phyloP scores from a whole-genome alignment of 2,329 filamentous ascomycete genomes.

The Aschersonia sp. region DNA sequence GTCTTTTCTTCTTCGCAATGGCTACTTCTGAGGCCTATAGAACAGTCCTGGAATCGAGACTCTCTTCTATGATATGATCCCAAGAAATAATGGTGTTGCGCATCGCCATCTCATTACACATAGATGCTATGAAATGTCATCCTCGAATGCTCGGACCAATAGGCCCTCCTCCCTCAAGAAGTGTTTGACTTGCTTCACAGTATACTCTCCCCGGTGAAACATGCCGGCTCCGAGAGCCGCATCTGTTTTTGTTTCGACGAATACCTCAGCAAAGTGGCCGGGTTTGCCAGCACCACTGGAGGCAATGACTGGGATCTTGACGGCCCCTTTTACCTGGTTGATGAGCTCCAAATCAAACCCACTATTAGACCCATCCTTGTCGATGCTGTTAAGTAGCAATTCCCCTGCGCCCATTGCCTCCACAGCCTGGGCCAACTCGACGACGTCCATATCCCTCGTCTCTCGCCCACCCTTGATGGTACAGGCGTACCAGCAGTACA shows the following conservation, averaged over 20 bases:
- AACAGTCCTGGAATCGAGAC: no score
- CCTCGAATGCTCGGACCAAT: conserved; percentile 67
- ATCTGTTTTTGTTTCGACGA: conserved; percentile 71
- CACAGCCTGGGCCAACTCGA: conserved; percentile 75
- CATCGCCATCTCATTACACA: not conserved
- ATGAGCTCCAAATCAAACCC: conserved; percentile 94
- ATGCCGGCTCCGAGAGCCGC: conserved; percentile 91
- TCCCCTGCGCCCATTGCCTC: conserved; percentile 94
- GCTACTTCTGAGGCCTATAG: no score
- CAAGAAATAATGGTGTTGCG: not conserved
- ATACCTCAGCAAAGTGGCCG: conserved; percentile 80
- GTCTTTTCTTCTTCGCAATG: no score
- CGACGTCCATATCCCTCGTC: conserved; percentile 83
- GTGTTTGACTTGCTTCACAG: conserved; percentile 86
- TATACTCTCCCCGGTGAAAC: conserved; percentile 94
- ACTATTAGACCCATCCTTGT: conserved; percentile 86
- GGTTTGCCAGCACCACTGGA: conserved; percentile 85
- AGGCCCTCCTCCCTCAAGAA: conserved; percentile 57
- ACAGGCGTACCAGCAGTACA: conserved; percentile 91
- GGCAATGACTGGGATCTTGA: conserved; percentile 89
- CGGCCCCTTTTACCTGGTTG: conserved; percentile 68
- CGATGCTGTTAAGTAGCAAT: conserved; percentile 93
- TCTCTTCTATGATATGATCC: no score
- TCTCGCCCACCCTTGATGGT: conserved; percentile 93
- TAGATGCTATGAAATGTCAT: conserved; percentile 20